Evolutionary conservation across 83 land plant genomes (phyloP), one percentile per base, ranked within the genome.

Genomic region (Picea abies): DNA sequence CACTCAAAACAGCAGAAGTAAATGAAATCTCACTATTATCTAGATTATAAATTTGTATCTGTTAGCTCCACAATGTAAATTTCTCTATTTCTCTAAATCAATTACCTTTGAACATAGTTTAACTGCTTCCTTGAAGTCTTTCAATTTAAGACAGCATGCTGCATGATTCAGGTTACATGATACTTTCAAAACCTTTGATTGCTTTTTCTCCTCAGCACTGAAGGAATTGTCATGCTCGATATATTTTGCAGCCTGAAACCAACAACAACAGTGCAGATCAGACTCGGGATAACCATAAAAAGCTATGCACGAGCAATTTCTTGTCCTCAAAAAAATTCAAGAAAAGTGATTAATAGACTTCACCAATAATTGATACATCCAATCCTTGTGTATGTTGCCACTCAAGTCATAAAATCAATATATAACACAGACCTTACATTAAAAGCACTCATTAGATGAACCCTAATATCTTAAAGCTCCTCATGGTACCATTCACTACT

Each of bases 51-150:
- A 70, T 15, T 68, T 8, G 4, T 39, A 23, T 81, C 26, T 79
- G 20, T 52, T 4, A 29, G 20, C 39, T 44, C 39, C 37, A 52
- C 16, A 39, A 49, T 20, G 19, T 12, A 8, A 69, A 37, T 22
- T 20, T 49, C 52, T 44, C 85, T 37, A n/a, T 3, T n/a, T n/a
- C 10, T 10, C 52, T 47, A 4, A n/a, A 20, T 73, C 11, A 47
- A n/a, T 77, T 78, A 96, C 98, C 96, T 94, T 90, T n/a, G 98
- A 84, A 80, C 94, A 94, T 47, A 92, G 67, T 56, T 90, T 88
- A 35, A 88, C 84, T 44, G 94, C 94, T 79, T 83, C 89, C 60
- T 85, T 84, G 63, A 77, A 94, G 22, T 94, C 87, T 14, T 88
- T 90, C 41, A 92, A 83, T 81, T 94, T 96, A 47, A 94, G 89